A percentile compares a stretch with the other conserved stretches of the same genome.
Evolutionary conservation across 257 asterid species (phyloP).

Genomic region (Solanum lignicaule): DNA sequence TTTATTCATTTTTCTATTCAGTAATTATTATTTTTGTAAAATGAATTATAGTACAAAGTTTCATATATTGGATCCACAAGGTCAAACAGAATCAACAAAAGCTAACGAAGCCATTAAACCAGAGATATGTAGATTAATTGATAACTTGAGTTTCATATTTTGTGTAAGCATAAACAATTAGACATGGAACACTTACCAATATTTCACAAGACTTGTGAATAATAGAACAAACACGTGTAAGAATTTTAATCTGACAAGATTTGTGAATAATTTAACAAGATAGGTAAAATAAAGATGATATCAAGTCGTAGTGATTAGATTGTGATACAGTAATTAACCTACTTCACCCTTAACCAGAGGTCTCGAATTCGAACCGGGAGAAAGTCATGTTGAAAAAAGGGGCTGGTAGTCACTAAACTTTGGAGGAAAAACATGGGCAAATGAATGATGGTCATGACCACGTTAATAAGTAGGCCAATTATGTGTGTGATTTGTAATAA

Average conservation of each 20-base stretch:
- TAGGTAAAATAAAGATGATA: not conserved
- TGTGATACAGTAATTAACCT: no score
- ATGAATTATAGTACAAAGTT: not conserved
- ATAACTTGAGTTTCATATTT: not conserved
- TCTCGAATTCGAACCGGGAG: not conserved
- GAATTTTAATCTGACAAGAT: not conserved
- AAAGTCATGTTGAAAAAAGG: no score
- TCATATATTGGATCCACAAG: not conserved
- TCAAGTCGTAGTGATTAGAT: not conserved
- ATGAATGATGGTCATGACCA: not conserved
- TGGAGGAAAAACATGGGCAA: not conserved
- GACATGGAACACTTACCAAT: not conserved
- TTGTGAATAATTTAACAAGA: not conserved
- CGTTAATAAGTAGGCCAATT: not conserved
- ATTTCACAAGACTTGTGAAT: not conserved
- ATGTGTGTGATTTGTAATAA: not conserved
- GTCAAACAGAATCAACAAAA: not conserved
- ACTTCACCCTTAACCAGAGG: accelerated
- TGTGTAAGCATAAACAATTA: not conserved
- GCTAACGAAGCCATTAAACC: not conserved
- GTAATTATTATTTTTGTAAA: not conserved
- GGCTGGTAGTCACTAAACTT: not conserved
- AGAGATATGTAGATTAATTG: not conserved
- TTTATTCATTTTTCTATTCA: not conserved
- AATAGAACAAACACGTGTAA: not conserved